Conservation (phyloP, 2,329 filamentous ascomycete species). For the Aspergillus oerlinghausenensis region DNA sequence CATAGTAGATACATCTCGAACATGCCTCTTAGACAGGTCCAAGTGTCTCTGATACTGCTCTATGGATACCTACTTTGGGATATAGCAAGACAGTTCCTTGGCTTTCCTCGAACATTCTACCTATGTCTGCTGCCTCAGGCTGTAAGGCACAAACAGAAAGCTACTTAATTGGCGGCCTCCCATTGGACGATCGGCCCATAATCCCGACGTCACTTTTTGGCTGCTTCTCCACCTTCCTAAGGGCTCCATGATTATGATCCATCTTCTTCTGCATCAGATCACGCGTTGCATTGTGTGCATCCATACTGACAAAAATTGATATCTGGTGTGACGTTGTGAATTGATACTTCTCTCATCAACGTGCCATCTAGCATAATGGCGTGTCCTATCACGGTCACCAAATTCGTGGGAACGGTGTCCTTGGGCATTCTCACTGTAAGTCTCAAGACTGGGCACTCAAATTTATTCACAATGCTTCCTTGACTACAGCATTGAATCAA, state of each 20-base stretch:
- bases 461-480: not conserved
- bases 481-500: not conserved
- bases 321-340: not conserved
- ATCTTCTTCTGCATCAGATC: not conserved
- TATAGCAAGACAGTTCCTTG: too few species aligned
- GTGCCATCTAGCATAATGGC: conserved; percentile 51
- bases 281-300: not conserved
- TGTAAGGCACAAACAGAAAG: not conserved
- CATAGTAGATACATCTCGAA: not conserved
- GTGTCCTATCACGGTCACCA: conserved; percentile 70
- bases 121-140: not conserved
- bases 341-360: not conserved
- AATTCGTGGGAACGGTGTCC: conserved; percentile 89
- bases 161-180: not conserved
- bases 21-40: too few species aligned
- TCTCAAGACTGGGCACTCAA: conserved; percentile 11
- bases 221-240: not conserved
- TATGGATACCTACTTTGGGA: not conserved
- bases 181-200: not conserved
- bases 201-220: conserved; percentile 1
- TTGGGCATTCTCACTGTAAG: conserved; percentile 83
- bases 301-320: too few species aligned
- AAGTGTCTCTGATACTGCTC: not conserved
- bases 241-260: not conserved
- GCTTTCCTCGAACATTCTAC: not conserved